Evolutionary conservation across 2,329 filamentous ascomycete species (phyloP).

Genomic region (Aspergillus fijiensis): DNA sequence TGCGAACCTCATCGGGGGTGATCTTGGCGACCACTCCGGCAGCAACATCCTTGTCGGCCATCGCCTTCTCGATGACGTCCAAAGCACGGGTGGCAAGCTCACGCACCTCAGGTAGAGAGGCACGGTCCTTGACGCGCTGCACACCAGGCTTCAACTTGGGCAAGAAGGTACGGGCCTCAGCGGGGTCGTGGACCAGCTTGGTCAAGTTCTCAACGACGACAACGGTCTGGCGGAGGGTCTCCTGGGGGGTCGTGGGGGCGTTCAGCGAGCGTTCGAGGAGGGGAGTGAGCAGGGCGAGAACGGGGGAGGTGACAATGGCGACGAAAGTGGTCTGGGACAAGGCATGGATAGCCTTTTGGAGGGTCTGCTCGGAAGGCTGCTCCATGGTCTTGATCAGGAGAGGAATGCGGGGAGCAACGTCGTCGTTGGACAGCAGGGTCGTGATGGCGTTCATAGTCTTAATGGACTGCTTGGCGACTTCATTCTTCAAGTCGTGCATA

Average conservation of each 20-base stretch:
- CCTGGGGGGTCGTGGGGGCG: conserved; percentile 84
- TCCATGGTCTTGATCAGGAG: conserved; percentile 94
- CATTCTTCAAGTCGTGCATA: conserved; percentile 94
- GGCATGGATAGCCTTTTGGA: conserved; percentile 95
- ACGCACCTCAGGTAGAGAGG: conserved; percentile 90
- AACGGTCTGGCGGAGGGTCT: conserved; percentile 91
- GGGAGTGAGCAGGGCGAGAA: conserved; percentile 89
- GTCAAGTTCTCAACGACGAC: conserved; percentile 98
- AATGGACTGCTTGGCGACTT: conserved; percentile 80
- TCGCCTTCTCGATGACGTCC: conserved; percentile 87
- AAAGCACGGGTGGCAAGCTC: conserved; percentile 82
- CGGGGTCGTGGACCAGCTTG: conserved; percentile 92
- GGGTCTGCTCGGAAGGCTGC: conserved; percentile 80
- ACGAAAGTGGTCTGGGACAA: conserved; percentile 98
- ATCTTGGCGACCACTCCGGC: conserved; percentile 61
- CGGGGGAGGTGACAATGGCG: conserved; percentile 89
- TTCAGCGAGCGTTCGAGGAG: conserved; percentile 93
- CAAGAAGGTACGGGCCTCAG: conserved; percentile 91
- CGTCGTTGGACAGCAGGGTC: conserved; percentile 90
- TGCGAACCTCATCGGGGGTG: conserved; percentile 67
- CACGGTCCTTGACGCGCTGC: conserved; percentile 79
- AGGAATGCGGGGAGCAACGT: conserved; percentile 87
- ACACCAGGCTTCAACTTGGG: conserved; percentile 94
- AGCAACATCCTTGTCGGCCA: conserved; percentile 66
- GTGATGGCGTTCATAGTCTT: conserved; percentile 91